Conservation (phyloP, 768 basidiomycete species). For the Lyophyllum decastes region DNA sequence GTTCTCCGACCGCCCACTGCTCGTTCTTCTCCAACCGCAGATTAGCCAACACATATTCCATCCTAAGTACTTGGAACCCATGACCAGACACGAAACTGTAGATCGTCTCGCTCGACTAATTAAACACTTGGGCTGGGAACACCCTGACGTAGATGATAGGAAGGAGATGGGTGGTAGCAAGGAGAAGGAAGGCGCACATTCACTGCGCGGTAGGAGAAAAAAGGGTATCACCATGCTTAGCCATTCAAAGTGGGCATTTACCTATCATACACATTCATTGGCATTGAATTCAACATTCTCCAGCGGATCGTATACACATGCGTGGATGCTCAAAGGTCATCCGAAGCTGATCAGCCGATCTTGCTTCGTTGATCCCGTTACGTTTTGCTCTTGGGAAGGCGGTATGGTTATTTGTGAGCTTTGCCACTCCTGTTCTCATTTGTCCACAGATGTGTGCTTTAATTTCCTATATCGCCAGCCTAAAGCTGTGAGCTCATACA, state of each 20-base stretch:
- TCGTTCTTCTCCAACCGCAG: conserved; percentile 80
- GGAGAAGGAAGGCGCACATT: conserved; percentile 24
- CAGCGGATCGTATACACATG: conserved; percentile 82
- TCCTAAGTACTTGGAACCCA: conserved; percentile 68
- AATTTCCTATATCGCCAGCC: conserved; percentile 84
- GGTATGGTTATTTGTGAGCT: conserved; percentile 42
- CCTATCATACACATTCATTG: not conserved
- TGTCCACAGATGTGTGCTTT: conserved; percentile 74
- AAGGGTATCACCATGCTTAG: conserved; percentile 77
- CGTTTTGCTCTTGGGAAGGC: conserved; percentile 94
- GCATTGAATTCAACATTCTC: not conserved
- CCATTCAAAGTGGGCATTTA: conserved; percentile 78
- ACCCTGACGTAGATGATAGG: conserved; percentile 20
- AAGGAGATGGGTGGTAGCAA: conserved; percentile 19
- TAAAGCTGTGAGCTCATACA: conserved; percentile 50
- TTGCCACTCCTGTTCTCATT: not conserved
- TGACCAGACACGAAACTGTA: conserved; percentile 61
- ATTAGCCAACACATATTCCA: conserved; percentile 88
- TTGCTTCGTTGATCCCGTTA: conserved; percentile 90
- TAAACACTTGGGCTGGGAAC: conserved; percentile 64
- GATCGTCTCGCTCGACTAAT: conserved; percentile 58
- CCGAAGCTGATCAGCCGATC: conserved; percentile 71
- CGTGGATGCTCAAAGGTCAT: conserved; percentile 84
- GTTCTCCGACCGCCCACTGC: conserved; percentile 68
- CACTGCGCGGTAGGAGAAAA: conserved; percentile 19